Conservation (phyloP, 2,329 filamentous ascomycete genomes). For the Didymella pinodella region DNA sequence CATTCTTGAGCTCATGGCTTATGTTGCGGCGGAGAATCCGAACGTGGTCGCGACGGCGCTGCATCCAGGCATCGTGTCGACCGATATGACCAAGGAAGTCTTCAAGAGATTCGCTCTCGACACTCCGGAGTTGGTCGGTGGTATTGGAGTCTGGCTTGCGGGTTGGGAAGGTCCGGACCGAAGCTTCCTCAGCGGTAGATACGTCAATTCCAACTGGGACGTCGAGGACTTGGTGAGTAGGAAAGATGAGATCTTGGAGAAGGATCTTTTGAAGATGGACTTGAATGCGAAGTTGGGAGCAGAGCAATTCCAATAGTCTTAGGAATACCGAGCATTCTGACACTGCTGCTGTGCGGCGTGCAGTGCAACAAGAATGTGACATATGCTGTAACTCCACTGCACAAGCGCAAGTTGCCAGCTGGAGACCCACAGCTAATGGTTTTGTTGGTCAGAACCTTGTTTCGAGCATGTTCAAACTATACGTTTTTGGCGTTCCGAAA, state of each 20-base stretch:
- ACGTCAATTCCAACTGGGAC: conserved; percentile 40
- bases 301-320: conserved; percentile 19
- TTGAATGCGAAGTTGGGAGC: conserved; percentile 28
- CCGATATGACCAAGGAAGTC: conserved; percentile 21
- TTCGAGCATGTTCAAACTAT: not conserved
- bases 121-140: conserved; percentile 41
- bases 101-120: conserved; percentile 32
- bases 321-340: not conserved
- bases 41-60: conserved; percentile 31
- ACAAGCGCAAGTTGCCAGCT: not conserved
- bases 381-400: not conserved
- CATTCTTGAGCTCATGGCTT: conserved; percentile 28
- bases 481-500: not conserved
- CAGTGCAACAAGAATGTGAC: not conserved
- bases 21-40: conserved; percentile 31
- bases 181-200: conserved; percentile 38
- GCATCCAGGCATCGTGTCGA: conserved; percentile 30
- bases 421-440: not conserved
- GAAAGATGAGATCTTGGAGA: conserved; percentile 27
- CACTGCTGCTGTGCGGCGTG: not conserved
- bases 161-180: conserved; percentile 29
- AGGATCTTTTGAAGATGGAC: conserved; percentile 26
- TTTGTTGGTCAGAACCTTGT: not conserved
- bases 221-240: conserved; percentile 39
- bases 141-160: conserved; percentile 38